A percentile compares a stretch with the other conserved stretches of the same genome.
Evolutionary conservation across 768 basidiomycete species (phyloP).

Genomic region (Daedalea quercina): DNA sequence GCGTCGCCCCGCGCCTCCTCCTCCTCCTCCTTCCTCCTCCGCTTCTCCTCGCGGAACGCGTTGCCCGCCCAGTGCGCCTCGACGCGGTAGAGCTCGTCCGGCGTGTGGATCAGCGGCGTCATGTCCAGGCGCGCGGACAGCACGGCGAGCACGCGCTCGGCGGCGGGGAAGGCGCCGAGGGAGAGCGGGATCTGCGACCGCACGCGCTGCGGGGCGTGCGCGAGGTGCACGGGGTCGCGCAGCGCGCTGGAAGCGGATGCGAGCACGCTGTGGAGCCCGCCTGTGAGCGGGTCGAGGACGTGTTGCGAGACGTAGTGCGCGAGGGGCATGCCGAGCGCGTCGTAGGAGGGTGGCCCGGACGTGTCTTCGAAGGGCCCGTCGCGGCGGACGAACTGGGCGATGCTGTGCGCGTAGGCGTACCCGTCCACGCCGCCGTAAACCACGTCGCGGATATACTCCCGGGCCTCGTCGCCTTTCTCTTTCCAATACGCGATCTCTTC

Average conservation of each 20-base stretch:
- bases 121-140: conserved; percentile 30
- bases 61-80: conserved; percentile 29
- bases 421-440: conserved; percentile 79
- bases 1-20: conserved; percentile 20
- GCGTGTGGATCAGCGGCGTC: conserved; percentile 32
- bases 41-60: conserved; percentile 28
- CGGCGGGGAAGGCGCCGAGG: conserved; percentile 14
- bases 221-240: conserved; percentile 5
- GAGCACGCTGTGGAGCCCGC: conserved; percentile 32
- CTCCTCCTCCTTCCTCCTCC: conserved; percentile 17
- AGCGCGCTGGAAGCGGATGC: conserved; percentile 20
- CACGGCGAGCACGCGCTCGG: conserved; percentile 13
- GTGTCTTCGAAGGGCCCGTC: conserved; percentile 11
- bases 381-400: conserved; percentile 60
- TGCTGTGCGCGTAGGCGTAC: conserved; percentile 65
- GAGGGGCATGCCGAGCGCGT: conserved; percentile 27
- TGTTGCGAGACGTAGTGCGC: conserved; percentile 34
- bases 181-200: conserved; percentile 13
- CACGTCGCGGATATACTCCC: conserved; percentile 63
- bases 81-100: conserved; percentile 34
- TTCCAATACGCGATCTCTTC: conserved; percentile 39
- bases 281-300: conserved; percentile 34
- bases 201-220: conserved; percentile 9
- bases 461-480: conserved; percentile 43
- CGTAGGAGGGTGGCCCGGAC: conserved; percentile 5